A percentile compares a stretch with the other conserved stretches of the same genome.
phyloP scores from a whole-genome alignment of 805 yeast genomes.

The Pichia gijzeniarum region DNA sequence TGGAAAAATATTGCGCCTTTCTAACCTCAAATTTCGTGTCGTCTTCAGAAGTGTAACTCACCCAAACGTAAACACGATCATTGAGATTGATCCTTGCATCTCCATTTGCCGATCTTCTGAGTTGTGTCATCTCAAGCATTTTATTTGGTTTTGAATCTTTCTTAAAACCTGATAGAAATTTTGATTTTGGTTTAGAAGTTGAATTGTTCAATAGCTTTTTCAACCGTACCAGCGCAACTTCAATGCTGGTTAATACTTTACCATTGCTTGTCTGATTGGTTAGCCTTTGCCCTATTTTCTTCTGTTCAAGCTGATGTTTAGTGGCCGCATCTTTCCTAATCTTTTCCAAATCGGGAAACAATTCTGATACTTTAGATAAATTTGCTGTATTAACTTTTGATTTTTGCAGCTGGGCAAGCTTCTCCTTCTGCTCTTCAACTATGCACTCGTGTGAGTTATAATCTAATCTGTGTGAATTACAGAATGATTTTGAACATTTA shows the following conservation, averaged over 20 bases:
- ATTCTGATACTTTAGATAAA: constrained; percentile 37
- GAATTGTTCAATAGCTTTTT: constrained; percentile 9
- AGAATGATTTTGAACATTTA: constrained; percentile 35
- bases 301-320: constrained; percentile 10
- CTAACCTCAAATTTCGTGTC: constrained; percentile 3
- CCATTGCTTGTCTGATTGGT: constrained; percentile 3
- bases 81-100: constrained; percentile 36
- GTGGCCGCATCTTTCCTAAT: constrained; percentile 34
- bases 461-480: constrained; percentile 43
- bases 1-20: constrained; percentile 40
- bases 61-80: constrained; percentile 47
- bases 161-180: constrained; percentile 2
- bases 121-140: constrained; percentile 32
- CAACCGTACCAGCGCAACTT: constrained; percentile 16
- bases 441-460: constrained; percentile 27
- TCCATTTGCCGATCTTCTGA: constrained; percentile 47
- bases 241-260: constrained; percentile 9
- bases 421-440: constrained; percentile 19
- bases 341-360: constrained; percentile 47
- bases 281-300: constrained; percentile 12
- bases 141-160: constrained; percentile 5
- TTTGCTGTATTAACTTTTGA: constrained; percentile 12
- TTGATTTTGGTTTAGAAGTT: constrained; percentile 2
- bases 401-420: constrained; percentile 1
- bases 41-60: constrained; percentile 34